These are phyloP conservation scores for Neonectria punicea DNA, from an alignment of 2,329 filamentous ascomycete species.

Conservation along the genomic window DNA sequence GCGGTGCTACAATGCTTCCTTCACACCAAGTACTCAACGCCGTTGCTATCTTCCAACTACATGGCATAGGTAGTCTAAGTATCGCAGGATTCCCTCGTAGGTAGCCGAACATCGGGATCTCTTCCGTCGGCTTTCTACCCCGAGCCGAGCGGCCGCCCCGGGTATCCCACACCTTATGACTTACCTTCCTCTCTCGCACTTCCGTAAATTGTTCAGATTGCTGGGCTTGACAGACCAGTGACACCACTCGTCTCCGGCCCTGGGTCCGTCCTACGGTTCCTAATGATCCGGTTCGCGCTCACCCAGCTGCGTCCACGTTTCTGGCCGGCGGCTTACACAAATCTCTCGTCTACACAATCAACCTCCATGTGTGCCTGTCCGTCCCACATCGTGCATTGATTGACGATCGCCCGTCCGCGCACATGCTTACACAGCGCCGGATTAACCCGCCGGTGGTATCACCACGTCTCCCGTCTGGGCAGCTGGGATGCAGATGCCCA, in stretches of 20 bases:
- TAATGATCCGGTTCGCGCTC: no score
- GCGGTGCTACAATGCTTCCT: background rate
- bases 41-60: background rate
- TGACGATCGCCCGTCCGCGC: background rate
- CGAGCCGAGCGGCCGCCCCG: constrained; percentile 8
- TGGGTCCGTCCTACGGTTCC: no score
- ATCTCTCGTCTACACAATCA: background rate
- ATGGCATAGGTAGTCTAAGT: no score
- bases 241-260: no score
- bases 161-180: background rate
- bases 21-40: background rate
- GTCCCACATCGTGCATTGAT: constrained; percentile 2
- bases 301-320: background rate
- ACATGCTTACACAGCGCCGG: constrained; percentile 20
- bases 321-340: background rate
- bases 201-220: background rate
- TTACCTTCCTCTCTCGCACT: constrained; percentile 9
- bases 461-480: constrained; percentile 18
- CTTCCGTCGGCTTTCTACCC: constrained; percentile 4
- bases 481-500: constrained; percentile 2
- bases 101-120: constrained; percentile 7
- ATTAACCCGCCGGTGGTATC: constrained; percentile 28
- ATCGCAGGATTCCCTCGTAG: background rate
- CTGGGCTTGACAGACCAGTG: background rate
- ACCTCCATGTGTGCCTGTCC: background rate